Conservation (phyloP, 179 eudicot genomes). For the Beta corolliflora region DNA sequence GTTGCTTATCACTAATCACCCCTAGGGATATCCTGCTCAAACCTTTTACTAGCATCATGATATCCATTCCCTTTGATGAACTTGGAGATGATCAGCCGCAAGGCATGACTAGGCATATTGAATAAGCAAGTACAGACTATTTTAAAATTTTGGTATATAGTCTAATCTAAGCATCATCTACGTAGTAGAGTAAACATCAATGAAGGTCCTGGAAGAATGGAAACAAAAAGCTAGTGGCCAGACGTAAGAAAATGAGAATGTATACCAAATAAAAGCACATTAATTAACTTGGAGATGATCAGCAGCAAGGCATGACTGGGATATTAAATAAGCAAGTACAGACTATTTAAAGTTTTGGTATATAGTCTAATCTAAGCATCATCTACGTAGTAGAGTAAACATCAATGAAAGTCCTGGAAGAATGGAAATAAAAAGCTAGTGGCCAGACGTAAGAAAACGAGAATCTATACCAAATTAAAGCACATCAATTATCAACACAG, state of each 20-base stretch:
- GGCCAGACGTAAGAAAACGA: too few relatives aligned
- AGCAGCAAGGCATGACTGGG: too few relatives aligned
- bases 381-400: too few relatives aligned
- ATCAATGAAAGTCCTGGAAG: too few relatives aligned
- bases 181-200: background rate
- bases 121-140: too few relatives aligned
- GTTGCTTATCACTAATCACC: slow-evolving; percentile 27
- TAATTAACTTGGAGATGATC: too few relatives aligned
- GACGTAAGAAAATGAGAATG: background rate
- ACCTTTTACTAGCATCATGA: slow-evolving; percentile 72
- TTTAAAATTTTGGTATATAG: background rate
- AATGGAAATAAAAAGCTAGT: too few relatives aligned
- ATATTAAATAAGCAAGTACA: too few relatives aligned
- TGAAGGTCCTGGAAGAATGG: background rate
- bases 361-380: too few relatives aligned
- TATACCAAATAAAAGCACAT: too few relatives aligned
- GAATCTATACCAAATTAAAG: background rate
- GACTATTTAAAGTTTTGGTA: too few relatives aligned
- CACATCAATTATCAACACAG: background rate
- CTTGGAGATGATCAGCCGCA: background rate
- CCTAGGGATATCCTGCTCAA: slow-evolving; percentile 49
- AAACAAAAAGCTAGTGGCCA: background rate
- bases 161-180: background rate
- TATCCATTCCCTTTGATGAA: slow-evolving; percentile 33
- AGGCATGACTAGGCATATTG: background rate